Conservation (phyloP, 441 rosid species). For the Codiaeum variegatum region DNA sequence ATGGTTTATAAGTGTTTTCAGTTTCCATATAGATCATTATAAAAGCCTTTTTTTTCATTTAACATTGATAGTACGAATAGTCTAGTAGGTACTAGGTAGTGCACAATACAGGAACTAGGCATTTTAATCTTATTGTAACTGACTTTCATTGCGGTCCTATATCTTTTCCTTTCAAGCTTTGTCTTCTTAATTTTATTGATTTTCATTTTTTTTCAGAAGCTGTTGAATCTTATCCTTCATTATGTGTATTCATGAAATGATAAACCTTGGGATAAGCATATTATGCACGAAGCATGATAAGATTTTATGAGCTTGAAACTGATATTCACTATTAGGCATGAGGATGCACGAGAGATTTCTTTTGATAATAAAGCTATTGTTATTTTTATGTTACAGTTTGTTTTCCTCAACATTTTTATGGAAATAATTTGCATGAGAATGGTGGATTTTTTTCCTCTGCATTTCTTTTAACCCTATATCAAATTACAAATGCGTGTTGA, state of each 20-base stretch:
- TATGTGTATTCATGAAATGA: neutral
- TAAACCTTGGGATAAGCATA: neutral
- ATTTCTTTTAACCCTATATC: too few relatives aligned
- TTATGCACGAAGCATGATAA: neutral
- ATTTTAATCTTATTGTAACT: neutral
- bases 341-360: too few relatives aligned
- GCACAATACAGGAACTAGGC: neutral
- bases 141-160: neutral
- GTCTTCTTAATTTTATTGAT: neutral
- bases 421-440: too few relatives aligned
- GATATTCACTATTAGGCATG: too few relatives aligned
- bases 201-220: slow-evolving; percentile 4
- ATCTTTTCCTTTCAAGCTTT: neutral
- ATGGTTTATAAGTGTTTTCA: neutral
- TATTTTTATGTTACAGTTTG: too few relatives aligned
- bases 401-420: too few relatives aligned
- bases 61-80: neutral
- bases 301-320: neutral
- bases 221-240: neutral
- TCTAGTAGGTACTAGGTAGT: too few relatives aligned
- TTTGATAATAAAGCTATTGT: too few relatives aligned
- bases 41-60: neutral
- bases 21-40: neutral
- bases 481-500: too few relatives aligned
- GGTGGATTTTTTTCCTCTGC: too few relatives aligned